Base-by-base conservation (phyloP, 192 early-diverging fungal species). In the Coemansia sp. region DNA sequence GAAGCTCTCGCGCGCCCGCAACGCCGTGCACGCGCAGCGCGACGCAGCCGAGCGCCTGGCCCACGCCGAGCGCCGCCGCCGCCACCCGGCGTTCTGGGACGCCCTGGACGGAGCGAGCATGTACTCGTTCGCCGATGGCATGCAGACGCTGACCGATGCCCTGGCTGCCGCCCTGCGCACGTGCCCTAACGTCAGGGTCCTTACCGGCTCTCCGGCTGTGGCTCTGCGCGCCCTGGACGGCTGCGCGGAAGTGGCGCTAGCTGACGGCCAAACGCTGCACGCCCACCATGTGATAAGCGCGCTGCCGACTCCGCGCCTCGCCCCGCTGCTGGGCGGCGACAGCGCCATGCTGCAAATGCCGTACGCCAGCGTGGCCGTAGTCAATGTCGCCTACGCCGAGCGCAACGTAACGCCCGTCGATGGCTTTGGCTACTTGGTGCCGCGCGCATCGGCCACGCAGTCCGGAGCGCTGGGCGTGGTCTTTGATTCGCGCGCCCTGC, bases 391-490 rank as follows among this genome's bases (percentile, higher is more conserved):
- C 0, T 97, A 89, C 58, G 51, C 59, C 61, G 27, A 73, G 9
- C 73, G 68, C 11, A 51, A 76, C 20, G 63, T 87, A 1, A 79
- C 92, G 6, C 82, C 86, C 0, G 84, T 92, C 11, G 84, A 89
- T 45, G 96, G 96, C 1, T 98, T 98, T 81, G 96, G 96, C 7
- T 97, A 92, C 64, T 85, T 98, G 22, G 88, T 93, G 12, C 96
- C 96, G 6, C 75, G 82, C 15, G 84, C 88, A 1, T 85, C 88
- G 19, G 76, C 83, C 6, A 25, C 62, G 8, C 80, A 75, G 27
- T 74, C 76, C 4, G 56, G 60, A 29, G 82, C 89, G 6, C 76
- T 98, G 11, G 96, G 96, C 11, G 85, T 89, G 15, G 90, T 97
- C 8, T 94, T 96, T 75, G 96, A 98, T 68, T 94, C 93, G 12